These are phyloP conservation scores for Begonia masoniana DNA, from an alignment of 306 rosid species.

Conservation along the genomic window DNA sequence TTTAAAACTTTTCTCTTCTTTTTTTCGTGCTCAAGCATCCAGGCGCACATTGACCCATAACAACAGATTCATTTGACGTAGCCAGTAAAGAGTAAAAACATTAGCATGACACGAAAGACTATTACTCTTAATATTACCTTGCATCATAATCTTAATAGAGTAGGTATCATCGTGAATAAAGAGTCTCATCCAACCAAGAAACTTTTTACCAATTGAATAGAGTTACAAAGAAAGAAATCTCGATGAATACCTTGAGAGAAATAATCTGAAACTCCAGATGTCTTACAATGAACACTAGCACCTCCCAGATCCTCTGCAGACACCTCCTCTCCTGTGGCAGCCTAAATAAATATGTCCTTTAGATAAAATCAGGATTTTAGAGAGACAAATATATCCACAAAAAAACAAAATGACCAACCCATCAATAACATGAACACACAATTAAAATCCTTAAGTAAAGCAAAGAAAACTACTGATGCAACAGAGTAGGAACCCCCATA, in stretches of 20 bases:
- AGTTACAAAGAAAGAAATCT: background rate
- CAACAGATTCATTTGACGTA: background rate
- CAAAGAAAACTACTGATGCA: too few relatives aligned
- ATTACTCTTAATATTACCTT: background rate
- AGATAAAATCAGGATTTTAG: conserved; percentile 13
- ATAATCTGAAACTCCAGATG: conserved; percentile 92
- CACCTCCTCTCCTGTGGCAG: conserved; percentile 96
- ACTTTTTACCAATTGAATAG: background rate
- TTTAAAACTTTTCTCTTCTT: background rate
- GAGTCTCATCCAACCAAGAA: background rate
- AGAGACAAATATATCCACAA: conserved; percentile 8
- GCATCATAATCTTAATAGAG: background rate
- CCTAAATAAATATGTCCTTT: conserved; percentile 34
- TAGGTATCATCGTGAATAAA: too few relatives aligned
- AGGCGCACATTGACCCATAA: background rate
- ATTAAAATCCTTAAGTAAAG: too few relatives aligned
- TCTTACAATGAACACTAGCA: conserved; percentile 83
- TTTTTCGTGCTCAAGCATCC: background rate
- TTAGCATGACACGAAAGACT: background rate
- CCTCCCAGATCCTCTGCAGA: conserved; percentile 95
- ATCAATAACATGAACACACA: background rate
- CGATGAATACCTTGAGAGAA: conserved; percentile 72
- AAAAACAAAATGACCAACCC: conserved; percentile 4
- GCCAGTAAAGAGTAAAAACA: background rate
- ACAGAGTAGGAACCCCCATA: too few relatives aligned